Percentiles rank a stretch among this genome's conserved stretches.
Evolutionary conservation across 257 asterid species (phyloP).

Genomic region (Plantago ovata): DNA sequence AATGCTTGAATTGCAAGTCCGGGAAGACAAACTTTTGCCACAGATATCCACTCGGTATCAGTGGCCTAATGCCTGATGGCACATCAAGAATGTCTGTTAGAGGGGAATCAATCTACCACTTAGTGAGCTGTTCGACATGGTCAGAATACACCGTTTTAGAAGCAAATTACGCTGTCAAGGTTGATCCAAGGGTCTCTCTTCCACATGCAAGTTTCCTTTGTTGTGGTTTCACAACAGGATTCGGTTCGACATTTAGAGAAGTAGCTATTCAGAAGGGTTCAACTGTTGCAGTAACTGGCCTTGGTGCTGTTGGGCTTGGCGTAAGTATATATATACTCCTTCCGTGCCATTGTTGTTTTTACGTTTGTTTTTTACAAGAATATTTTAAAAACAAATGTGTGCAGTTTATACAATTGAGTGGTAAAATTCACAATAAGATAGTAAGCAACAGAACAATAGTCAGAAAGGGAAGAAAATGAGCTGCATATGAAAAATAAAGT

Average conservation of each 20-base stretch:
- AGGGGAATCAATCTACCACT: conserved; percentile 52
- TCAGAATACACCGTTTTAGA: conserved; percentile 63
- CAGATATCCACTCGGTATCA: conserved; percentile 39
- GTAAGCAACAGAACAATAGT: too few species aligned
- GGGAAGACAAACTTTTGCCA: conserved; percentile 48
- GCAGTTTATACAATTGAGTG: too few species aligned
- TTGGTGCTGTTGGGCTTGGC: conserved; percentile 84
- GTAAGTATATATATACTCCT: conserved; percentile 36
- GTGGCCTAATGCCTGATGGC: conserved; percentile 58
- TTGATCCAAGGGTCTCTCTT: conserved; percentile 54
- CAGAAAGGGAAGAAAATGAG: too few species aligned
- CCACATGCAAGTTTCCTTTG: conserved; percentile 67
- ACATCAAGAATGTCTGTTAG: conserved; percentile 57
- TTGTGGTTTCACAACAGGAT: conserved; percentile 79
- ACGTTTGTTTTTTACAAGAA: too few species aligned
- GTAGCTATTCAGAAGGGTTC: conserved; percentile 51
- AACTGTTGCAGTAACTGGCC: conserved; percentile 75
- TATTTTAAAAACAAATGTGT: too few species aligned
- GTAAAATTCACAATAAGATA: too few species aligned
- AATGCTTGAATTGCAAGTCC: conserved; percentile 55
- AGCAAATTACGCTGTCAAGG: conserved; percentile 47
- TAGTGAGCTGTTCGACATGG: conserved; percentile 73
- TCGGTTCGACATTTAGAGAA: conserved; percentile 53
- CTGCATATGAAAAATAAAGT: too few species aligned
- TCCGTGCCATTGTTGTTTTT: too few species aligned